Conservation (phyloP, 2,329 filamentous ascomycete species). For the Exophiala sp. region DNA sequence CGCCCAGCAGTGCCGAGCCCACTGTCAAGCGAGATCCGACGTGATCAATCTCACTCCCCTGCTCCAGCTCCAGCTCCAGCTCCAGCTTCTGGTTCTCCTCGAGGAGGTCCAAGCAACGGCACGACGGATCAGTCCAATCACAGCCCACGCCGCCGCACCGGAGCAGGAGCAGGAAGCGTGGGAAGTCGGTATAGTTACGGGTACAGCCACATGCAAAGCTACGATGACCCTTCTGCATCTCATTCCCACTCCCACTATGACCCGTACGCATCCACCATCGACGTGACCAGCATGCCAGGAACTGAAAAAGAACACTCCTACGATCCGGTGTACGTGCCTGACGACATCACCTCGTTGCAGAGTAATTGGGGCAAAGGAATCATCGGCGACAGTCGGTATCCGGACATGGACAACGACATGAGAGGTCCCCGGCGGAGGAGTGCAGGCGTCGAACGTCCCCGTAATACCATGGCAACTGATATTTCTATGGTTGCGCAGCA, state of each 20-base stretch:
- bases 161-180: no score
- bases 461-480: slow-evolving; percentile 9
- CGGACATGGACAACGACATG: no score
- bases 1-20: slow-evolving; percentile 18
- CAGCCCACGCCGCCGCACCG: slow-evolving; percentile 7
- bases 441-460: no score
- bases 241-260: not conserved
- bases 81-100: no score
- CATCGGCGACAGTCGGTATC: slow-evolving; percentile 21
- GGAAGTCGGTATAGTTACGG: not conserved
- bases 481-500: no score
- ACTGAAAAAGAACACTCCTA: not conserved
- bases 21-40: slow-evolving; percentile 18
- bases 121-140: not conserved
- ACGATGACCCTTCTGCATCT: no score
- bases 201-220: no score
- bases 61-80: no score
- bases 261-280: not conserved
- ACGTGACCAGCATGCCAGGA: not conserved
- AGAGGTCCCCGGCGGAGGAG: slow-evolving; percentile 13
- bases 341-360: not conserved
- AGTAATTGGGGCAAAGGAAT: slow-evolving; percentile 1
- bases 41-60: slow-evolving; percentile 3
- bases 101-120: not conserved
- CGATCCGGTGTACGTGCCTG: not conserved